phyloP scores from a whole-genome alignment of 352 stramenopile species.

The Phytophthora tentaculata region DNA sequence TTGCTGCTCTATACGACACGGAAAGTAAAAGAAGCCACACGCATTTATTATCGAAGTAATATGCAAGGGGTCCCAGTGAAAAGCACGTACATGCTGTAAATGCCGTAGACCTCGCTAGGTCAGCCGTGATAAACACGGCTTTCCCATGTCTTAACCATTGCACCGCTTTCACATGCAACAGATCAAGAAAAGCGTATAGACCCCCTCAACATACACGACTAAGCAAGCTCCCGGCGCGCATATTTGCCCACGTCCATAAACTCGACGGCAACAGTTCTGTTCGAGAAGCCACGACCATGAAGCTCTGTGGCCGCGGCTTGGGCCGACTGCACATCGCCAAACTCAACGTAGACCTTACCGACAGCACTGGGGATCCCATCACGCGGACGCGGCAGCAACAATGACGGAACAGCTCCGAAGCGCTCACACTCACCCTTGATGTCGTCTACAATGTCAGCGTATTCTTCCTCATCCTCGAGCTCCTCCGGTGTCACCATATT shows the following conservation, averaged over 20 bases:
- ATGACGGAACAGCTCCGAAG: conserved; percentile 79
- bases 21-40: conserved; percentile 32
- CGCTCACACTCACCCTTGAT: conserved; percentile 96
- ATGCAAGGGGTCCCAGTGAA: conserved; percentile 29
- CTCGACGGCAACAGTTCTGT: conserved; percentile 90
- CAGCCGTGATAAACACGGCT: conserved; percentile 1
- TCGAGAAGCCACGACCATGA: conserved; percentile 93
- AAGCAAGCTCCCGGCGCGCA: conserved; percentile 74
- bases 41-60: conserved; percentile 48
- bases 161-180: conserved; percentile 18
- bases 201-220: conserved; percentile 14
- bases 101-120: conserved; percentile 8
- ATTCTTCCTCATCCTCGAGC: conserved; percentile 95
- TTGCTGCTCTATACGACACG: conserved; percentile 22
- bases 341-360: conserved; percentile 95
- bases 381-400: conserved; percentile 75
- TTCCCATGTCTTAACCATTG: conserved; percentile 9
- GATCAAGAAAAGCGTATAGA: conserved; percentile 10
- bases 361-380: conserved; percentile 65
- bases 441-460: conserved; percentile 95
- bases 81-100: conserved; percentile 28
- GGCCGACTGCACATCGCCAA: conserved; percentile 82
- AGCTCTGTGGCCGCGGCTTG: conserved; percentile 87
- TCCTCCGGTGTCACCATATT: conserved; percentile 99
- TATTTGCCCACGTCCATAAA: conserved; percentile 92